Evolutionary conservation across 176 grass and related monocot species (phyloP).

Genomic region (Zea luxurians): DNA sequence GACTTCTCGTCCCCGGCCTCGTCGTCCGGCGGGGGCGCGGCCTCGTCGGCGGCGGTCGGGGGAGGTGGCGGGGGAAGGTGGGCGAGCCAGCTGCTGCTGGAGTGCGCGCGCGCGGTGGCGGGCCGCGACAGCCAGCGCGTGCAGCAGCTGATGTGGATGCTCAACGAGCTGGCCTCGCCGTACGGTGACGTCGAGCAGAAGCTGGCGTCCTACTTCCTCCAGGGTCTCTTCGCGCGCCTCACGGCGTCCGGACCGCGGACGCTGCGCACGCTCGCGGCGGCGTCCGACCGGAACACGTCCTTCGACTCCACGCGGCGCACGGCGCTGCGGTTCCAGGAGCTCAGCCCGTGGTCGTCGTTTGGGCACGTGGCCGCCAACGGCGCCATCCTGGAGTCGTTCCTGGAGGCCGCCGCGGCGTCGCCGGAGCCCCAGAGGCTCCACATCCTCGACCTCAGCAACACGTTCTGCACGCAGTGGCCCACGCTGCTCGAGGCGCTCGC

Average conservation of each 20-base stretch:
- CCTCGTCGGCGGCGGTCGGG: constrained; percentile 35
- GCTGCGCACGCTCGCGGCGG: constrained; percentile 65
- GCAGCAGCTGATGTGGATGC: constrained; percentile 99
- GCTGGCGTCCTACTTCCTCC: constrained; percentile 82
- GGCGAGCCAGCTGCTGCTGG: constrained; percentile 73
- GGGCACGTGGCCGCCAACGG: constrained; percentile 97
- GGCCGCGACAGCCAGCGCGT: constrained; percentile 79
- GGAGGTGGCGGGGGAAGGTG: constrained; percentile 45
- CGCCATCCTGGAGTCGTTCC: constrained; percentile 93
- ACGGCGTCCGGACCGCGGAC: constrained; percentile 72
- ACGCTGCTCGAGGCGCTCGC: constrained; percentile 94
- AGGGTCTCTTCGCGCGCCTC: constrained; percentile 82
- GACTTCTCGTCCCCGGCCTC: constrained; percentile 88
- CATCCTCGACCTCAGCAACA: constrained; percentile 97
- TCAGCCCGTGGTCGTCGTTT: constrained; percentile 97
- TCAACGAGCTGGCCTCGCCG: constrained; percentile 94
- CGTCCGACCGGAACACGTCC: constrained; percentile 76
- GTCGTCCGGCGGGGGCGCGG: constrained; percentile 48
- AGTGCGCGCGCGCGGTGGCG: constrained; percentile 76
- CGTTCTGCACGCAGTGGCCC: constrained; percentile 99
- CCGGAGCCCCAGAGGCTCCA: constrained; percentile 64
- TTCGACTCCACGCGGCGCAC: constrained; percentile 93
- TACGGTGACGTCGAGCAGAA: constrained; percentile 98
- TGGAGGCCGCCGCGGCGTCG: constrained; percentile 61
- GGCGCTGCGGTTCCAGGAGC: constrained; percentile 87